phyloP scores from a whole-genome alignment of 2,329 filamentous ascomycete species.

The Ceratocystis papillata region DNA sequence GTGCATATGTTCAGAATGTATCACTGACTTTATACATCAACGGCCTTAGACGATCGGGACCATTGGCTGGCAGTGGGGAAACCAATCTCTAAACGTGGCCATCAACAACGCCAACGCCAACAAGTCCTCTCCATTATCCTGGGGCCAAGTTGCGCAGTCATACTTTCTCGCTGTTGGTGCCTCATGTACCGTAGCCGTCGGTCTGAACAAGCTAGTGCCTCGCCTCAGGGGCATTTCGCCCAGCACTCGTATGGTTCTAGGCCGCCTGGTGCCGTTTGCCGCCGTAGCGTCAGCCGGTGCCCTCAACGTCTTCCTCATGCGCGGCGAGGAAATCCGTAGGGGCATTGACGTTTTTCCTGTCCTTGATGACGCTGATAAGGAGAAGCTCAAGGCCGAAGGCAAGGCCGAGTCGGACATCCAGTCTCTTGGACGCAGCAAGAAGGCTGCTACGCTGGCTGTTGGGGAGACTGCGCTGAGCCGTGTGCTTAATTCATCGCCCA shows the following conservation, averaged over 20 bases:
- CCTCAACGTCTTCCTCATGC: constrained; percentile 96
- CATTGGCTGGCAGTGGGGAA: constrained; percentile 86
- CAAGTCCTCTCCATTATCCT: constrained; percentile 83
- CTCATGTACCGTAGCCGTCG: constrained; percentile 85
- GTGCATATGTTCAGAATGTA: background rate
- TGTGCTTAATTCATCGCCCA: constrained; percentile 86
- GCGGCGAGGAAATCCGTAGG: constrained; percentile 82
- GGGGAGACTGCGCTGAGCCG: constrained; percentile 84
- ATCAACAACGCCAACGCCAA: constrained; percentile 98
- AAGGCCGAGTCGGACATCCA: constrained; percentile 53
- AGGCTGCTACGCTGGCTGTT: constrained; percentile 79
- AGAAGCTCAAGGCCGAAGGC: constrained; percentile 44
- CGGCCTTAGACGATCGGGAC: constrained; percentile 60
- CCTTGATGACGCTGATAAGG: constrained; percentile 58
- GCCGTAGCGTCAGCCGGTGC: constrained; percentile 85
- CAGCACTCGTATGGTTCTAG: constrained; percentile 62
- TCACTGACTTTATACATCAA: constrained; percentile 21
- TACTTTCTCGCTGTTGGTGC: constrained; percentile 87
- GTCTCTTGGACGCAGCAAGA: constrained; percentile 75
- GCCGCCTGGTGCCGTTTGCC: constrained; percentile 88
- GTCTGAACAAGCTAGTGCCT: constrained; percentile 81
- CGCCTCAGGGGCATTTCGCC: constrained; percentile 67
- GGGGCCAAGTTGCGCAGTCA: constrained; percentile 70
- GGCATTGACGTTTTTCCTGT: constrained; percentile 90
- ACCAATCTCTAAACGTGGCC: constrained; percentile 95